A percentile compares a stretch with the other conserved stretches of the same genome.
These are phyloP conservation scores for Neostapfia colusana DNA, from an alignment of 176 grass and related monocot genomes.

Conservation along the genomic window DNA sequence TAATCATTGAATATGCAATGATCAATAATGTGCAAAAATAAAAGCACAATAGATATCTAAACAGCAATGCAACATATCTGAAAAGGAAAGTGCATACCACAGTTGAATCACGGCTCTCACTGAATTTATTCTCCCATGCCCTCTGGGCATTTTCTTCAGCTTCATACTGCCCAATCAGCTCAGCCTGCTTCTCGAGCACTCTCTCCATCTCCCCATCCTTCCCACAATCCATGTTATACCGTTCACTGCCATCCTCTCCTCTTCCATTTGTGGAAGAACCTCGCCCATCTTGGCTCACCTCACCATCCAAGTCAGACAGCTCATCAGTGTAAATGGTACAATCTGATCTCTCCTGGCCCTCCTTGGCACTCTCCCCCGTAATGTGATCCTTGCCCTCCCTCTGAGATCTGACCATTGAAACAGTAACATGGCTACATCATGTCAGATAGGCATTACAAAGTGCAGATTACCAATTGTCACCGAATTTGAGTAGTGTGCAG, in stretches of 20 bases:
- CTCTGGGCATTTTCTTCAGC: constrained; percentile 89
- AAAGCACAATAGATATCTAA: background rate
- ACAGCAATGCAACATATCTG: background rate
- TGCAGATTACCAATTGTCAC: constrained; percentile 4
- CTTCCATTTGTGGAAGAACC: constrained; percentile 31
- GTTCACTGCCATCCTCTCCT: background rate
- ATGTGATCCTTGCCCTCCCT: constrained; percentile 24
- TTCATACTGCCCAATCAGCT: constrained; percentile 74
- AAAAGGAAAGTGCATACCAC: constrained; percentile 40
- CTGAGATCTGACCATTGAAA: constrained; percentile 42
- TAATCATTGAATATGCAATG: background rate
- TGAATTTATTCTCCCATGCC: constrained; percentile 95
- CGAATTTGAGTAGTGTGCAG: background rate
- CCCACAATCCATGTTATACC: constrained; percentile 27
- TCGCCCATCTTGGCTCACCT: constrained; percentile 38
- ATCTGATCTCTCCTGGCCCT: constrained; percentile 32
- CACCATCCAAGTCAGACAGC: constrained; percentile 48
- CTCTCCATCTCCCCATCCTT: constrained; percentile 83
- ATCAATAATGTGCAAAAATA: background rate
- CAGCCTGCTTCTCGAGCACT: constrained; percentile 79
- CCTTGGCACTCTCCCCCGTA: constrained; percentile 25
- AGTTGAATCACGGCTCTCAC: constrained; percentile 28
- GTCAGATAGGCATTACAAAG: constrained; percentile 8
- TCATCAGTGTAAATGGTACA: constrained; percentile 53
- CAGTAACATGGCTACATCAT: background rate